Evolutionary conservation across 1,284 basidiomycete species (phyloP).

Genomic region (Xerocomus minutiporus): DNA sequence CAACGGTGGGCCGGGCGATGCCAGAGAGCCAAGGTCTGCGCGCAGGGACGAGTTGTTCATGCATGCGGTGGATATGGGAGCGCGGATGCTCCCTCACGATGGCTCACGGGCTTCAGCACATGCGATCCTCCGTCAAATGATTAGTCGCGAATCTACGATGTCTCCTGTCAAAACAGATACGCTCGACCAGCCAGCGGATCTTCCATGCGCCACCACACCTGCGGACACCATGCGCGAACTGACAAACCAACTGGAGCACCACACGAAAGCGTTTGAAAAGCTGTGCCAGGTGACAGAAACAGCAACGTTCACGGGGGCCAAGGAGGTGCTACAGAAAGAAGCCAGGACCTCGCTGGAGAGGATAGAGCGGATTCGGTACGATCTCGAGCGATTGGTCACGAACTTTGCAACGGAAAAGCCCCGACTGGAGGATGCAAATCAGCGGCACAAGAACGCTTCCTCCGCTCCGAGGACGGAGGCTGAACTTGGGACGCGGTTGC

Average conservation of each 20-base stretch:
- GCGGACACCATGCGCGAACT: slow-evolving; percentile 29
- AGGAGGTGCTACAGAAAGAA: slow-evolving; percentile 28
- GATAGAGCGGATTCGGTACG: slow-evolving; percentile 21
- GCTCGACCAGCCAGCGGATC: slow-evolving; percentile 19
- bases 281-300: slow-evolving; percentile 31
- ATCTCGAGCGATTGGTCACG: slow-evolving; percentile 27
- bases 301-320: slow-evolving; percentile 28
- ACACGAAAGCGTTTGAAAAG: slow-evolving; percentile 27
- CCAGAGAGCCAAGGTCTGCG: slow-evolving; percentile 24
- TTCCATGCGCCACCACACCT: slow-evolving; percentile 30
- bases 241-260: slow-evolving; percentile 26
- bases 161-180: slow-evolving; percentile 33
- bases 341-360: slow-evolving; percentile 26
- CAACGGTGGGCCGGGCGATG: slow-evolving; percentile 24
- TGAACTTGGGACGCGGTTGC: slow-evolving; percentile 8
- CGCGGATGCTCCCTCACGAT: slow-evolving; percentile 34
- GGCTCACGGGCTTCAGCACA: slow-evolving; percentile 30
- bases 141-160: slow-evolving; percentile 23
- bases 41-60: slow-evolving; percentile 34
- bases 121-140: slow-evolving; percentile 30
- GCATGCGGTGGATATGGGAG: slow-evolving; percentile 36
- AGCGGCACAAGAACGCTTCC: slow-evolving; percentile 6
- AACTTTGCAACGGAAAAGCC: slow-evolving; percentile 28
- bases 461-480: slow-evolving; percentile 10
- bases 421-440: slow-evolving; percentile 25